Evolutionary conservation across 116 monocot genomes (phyloP).

Genomic region (Zostera marina): DNA sequence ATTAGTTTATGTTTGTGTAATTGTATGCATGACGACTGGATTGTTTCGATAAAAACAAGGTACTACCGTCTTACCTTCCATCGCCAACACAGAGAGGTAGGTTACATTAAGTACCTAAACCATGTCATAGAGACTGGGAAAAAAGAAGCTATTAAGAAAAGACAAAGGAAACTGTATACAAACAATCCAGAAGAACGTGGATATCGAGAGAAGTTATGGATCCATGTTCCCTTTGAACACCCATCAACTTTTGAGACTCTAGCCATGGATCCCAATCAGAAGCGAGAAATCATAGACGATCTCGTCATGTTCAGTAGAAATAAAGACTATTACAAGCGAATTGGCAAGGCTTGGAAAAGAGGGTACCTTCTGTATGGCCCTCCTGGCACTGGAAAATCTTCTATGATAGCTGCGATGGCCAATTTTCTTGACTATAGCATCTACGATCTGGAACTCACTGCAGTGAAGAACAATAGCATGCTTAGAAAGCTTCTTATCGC

Average conservation of each 20-base stretch:
- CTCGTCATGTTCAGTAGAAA: slow-evolving; percentile 14
- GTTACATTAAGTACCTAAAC: slow-evolving; percentile 11
- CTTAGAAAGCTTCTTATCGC: slow-evolving; percentile 11
- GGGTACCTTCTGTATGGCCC: slow-evolving; percentile 62
- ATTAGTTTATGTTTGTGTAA: not conserved
- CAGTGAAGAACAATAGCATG: slow-evolving; percentile 12
- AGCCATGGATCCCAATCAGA: slow-evolving; percentile 32
- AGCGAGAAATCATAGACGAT: slow-evolving; percentile 28
- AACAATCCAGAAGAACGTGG: not conserved
- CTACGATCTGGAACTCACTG: not conserved
- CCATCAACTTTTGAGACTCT: slow-evolving; percentile 44
- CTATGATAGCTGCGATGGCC: slow-evolving; percentile 58
- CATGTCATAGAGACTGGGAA: slow-evolving; percentile 17
- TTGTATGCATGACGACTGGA: not conserved
- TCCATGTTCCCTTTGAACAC: slow-evolving; percentile 42
- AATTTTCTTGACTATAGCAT: slow-evolving; percentile 12
- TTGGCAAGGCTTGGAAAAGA: slow-evolving; percentile 64
- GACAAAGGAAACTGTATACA: slow-evolving; percentile 31
- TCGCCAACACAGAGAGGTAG: slow-evolving; percentile 10
- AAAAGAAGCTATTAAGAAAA: slow-evolving; percentile 3
- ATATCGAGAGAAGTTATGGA: slow-evolving; percentile 15
- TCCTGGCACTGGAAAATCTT: slow-evolving; percentile 57
- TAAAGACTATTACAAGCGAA: slow-evolving; percentile 39
- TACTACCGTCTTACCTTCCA: slow-evolving; percentile 23
- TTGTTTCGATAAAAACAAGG: too few relatives aligned